Percentiles rank a stretch among this genome's conserved stretches.
Conservation (phyloP, 192 early-diverging fungal genomes). For the Kickxella alabastrina region DNA sequence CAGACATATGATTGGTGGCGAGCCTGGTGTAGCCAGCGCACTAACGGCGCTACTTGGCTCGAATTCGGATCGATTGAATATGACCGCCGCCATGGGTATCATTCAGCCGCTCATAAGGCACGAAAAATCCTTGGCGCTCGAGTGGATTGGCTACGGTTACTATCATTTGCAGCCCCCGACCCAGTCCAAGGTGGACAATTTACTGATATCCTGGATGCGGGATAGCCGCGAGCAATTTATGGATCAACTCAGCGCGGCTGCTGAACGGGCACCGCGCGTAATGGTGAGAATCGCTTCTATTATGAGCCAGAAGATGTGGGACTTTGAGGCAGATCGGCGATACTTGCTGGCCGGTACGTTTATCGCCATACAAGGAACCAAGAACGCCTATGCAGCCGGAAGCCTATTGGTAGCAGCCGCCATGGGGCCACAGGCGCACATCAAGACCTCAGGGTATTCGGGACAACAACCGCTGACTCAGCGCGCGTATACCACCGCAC, state of each 20-base stretch:
- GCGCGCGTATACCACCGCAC: not conserved
- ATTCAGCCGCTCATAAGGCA: not conserved
- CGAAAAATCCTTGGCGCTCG: not conserved
- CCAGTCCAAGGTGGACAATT: not conserved
- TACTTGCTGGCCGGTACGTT: conserved; percentile 1
- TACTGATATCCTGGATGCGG: not conserved
- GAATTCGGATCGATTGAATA: not conserved
- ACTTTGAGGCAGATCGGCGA: conserved; percentile 1
- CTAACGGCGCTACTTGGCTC: not conserved
- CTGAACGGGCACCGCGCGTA: not conserved
- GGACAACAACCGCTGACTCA: not conserved
- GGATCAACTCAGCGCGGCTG: not conserved
- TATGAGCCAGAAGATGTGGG: not conserved
- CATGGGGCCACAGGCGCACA: not conserved
- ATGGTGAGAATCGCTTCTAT: not conserved
- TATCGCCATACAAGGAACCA: not conserved
- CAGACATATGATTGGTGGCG: not conserved
- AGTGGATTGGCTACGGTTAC: not conserved
- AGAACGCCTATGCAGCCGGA: not conserved
- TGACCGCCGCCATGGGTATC: no score
- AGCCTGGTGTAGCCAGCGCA: not conserved
- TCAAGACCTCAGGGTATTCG: not conserved
- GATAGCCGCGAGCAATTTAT: conserved; percentile 1
- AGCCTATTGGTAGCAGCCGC: not conserved
- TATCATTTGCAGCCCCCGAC: not conserved